Conservation (phyloP, 768 basidiomycete genomes). For the Pleurotus citrinopileatus region DNA sequence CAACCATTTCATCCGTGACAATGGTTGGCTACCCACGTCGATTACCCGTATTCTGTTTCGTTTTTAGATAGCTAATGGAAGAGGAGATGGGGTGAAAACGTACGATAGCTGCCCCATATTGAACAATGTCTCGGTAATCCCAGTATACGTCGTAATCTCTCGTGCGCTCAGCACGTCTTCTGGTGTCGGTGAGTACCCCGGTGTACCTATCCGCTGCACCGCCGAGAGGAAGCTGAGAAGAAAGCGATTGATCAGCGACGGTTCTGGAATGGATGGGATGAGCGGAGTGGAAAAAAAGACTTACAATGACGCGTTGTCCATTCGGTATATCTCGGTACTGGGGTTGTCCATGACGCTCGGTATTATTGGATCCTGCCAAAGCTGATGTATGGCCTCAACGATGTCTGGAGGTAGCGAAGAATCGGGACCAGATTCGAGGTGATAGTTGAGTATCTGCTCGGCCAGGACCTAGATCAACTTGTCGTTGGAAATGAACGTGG, state of each 20-base stretch:
- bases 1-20: constrained; percentile 82
- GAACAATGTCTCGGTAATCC: constrained; percentile 90
- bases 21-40: constrained; percentile 78
- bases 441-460: constrained; percentile 62
- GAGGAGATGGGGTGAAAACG: constrained; percentile 19
- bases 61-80: too few relatives aligned
- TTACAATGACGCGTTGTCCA: constrained; percentile 92
- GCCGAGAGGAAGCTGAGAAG: constrained; percentile 75
- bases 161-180: constrained; percentile 87
- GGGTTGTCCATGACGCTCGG: constrained; percentile 53
- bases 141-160: constrained; percentile 83
- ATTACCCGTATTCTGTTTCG: constrained; percentile 70
- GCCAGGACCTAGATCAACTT: constrained; percentile 31
- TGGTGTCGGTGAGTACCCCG: constrained; percentile 82
- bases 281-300: too few relatives aligned
- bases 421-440: constrained; percentile 38
- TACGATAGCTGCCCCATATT: constrained; percentile 64
- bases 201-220: constrained; percentile 76
- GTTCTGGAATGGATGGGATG: neutral
- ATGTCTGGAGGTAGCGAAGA: constrained; percentile 59
- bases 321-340: constrained; percentile 80
- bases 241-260: constrained; percentile 1
- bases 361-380: constrained; percentile 71
- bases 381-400: constrained; percentile 62
- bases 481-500: neutral